Conservation (phyloP, 192 early-diverging fungal species). For the Pilobolus umbonatus region DNA sequence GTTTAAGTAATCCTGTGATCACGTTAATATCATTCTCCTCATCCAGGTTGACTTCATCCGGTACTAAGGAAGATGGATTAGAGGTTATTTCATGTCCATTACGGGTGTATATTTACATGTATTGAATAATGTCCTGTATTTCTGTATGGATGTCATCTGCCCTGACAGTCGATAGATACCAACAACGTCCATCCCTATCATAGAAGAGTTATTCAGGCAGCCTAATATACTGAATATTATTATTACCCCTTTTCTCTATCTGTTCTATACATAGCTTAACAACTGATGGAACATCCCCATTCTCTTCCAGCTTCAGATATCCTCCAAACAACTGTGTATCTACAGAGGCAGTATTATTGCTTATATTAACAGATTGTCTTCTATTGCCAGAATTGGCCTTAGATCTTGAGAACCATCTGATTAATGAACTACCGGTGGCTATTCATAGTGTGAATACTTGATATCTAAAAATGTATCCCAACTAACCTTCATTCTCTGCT, state of each 20-base stretch:
- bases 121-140: slow-evolving; percentile 57
- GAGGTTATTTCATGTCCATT: not conserved
- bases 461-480: not conserved
- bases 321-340: slow-evolving; percentile 33
- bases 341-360: not conserved
- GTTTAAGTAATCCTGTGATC: slow-evolving; percentile 65
- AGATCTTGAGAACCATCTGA: slow-evolving; percentile 5
- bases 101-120: slow-evolving; percentile 24
- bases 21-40: slow-evolving; percentile 64
- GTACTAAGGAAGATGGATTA: not conserved
- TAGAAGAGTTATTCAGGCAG: not conserved
- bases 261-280: slow-evolving; percentile 65
- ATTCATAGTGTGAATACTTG: too few species aligned
- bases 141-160: slow-evolving; percentile 57
- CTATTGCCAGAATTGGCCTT: too few species aligned
- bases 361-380: too few species aligned
- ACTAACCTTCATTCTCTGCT: slow-evolving; percentile 17
- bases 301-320: slow-evolving; percentile 16
- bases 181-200: slow-evolving; percentile 53
- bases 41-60: slow-evolving; percentile 36
- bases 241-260: slow-evolving; percentile 57
- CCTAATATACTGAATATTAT: slow-evolving; percentile 1
- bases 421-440: not conserved
- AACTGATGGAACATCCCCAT: slow-evolving; percentile 52
- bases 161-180: slow-evolving; percentile 76